Evolutionary conservation across 2,329 filamentous ascomycete genomes (phyloP).

Genomic region (Esteya vermicola): DNA sequence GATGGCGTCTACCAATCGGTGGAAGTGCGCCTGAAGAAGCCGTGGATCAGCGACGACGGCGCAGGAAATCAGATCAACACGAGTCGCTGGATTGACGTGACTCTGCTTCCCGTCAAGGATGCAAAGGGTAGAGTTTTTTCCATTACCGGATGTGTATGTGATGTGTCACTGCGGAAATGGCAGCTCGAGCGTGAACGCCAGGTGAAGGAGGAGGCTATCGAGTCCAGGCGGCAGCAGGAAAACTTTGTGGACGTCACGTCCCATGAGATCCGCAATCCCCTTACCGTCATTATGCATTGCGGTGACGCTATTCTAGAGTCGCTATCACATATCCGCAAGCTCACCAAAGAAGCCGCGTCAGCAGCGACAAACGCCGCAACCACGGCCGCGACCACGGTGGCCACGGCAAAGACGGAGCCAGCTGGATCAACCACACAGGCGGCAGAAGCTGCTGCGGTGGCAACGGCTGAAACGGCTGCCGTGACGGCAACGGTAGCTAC

Average conservation of each 20-base stretch:
- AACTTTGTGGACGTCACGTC: slow-evolving; percentile 68
- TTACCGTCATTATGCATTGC: slow-evolving; percentile 61
- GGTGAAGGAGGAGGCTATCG: slow-evolving; percentile 40
- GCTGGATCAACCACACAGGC: no score
- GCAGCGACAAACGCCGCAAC: no score
- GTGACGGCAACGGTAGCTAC: neutral
- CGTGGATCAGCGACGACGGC: slow-evolving; percentile 30
- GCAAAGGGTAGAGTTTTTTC: slow-evolving; percentile 31
- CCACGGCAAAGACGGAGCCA: no score
- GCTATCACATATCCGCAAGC: slow-evolving; percentile 27
- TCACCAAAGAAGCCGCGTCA: no score
- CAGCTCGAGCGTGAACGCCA: slow-evolving; percentile 34
- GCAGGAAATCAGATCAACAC: slow-evolving; percentile 26
- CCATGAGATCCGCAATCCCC: slow-evolving; percentile 60
- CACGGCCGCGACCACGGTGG: no score
- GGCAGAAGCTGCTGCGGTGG: no score
- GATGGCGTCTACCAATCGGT: slow-evolving; percentile 28
- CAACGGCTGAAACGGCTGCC: no score
- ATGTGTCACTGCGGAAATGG: slow-evolving; percentile 35
- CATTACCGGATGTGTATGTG: slow-evolving; percentile 33
- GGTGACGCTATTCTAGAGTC: slow-evolving; percentile 53
- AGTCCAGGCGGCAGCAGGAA: slow-evolving; percentile 55
- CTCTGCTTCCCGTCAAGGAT: slow-evolving; percentile 34
- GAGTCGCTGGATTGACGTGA: slow-evolving; percentile 33
- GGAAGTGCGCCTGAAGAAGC: slow-evolving; percentile 33